phyloP scores from a whole-genome alignment of 768 basidiomycete genomes.

The Pholiota conissans region DNA sequence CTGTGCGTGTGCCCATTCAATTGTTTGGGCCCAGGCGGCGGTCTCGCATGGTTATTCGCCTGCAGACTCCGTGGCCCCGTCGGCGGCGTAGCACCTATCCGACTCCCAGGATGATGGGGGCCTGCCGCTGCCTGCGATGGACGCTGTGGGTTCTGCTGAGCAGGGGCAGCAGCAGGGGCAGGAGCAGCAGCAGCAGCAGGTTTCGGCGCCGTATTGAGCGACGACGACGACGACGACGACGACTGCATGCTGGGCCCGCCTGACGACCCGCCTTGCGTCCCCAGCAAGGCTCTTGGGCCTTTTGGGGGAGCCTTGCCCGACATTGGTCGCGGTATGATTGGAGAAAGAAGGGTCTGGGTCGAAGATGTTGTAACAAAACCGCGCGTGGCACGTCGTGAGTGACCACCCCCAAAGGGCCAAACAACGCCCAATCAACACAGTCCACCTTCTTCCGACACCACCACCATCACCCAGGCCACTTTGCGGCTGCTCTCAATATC shows the following conservation, averaged over 20 bases:
- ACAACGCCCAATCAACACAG: conserved; percentile 28
- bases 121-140: conserved; percentile 16
- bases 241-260: conserved; percentile 26
- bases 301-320: conserved; percentile 78
- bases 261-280: conserved; percentile 22
- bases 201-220: conserved; percentile 33
- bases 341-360: neutral
- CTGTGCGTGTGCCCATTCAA: conserved; percentile 37
- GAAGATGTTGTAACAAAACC: conserved; percentile 17
- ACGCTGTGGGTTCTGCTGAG: conserved; percentile 13
- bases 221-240: conserved; percentile 31
- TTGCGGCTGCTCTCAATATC: neutral
- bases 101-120: conserved; percentile 26
- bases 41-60: conserved; percentile 32
- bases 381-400: conserved; percentile 26
- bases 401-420: no score
- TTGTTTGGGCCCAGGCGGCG: conserved; percentile 38
- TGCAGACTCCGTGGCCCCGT: conserved; percentile 66
- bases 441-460: conserved; percentile 20
- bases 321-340: conserved; percentile 41
- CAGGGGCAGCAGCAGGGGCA: no score
- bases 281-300: conserved; percentile 69
- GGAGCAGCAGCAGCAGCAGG: no score
- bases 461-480: conserved; percentile 9
- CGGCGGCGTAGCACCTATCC: conserved; percentile 57